Evolutionary conservation across 345 rosid species (phyloP).

Genomic region (Lepidium africanum): DNA sequence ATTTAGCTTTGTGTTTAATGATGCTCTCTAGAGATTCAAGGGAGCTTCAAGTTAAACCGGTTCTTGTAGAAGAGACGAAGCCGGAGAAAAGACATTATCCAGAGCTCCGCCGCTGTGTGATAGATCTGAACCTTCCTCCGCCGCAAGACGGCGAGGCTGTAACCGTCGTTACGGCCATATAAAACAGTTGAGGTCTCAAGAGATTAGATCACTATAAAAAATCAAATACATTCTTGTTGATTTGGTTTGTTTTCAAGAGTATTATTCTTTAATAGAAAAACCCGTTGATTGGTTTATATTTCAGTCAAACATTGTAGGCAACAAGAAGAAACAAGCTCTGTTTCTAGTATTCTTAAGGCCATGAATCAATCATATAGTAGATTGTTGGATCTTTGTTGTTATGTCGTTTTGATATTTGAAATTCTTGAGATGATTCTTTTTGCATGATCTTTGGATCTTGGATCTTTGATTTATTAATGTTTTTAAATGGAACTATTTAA

Average conservation of each 20-base stretch:
- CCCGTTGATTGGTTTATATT: not conserved
- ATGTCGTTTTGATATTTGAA: slow-evolving; percentile 6
- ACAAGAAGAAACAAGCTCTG: not conserved
- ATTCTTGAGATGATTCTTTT: slow-evolving; percentile 23
- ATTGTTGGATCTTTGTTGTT: slow-evolving; percentile 18
- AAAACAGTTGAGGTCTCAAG: not conserved
- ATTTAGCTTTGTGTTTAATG: slow-evolving; percentile 86
- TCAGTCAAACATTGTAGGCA: slow-evolving; percentile 13
- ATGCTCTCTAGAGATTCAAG: slow-evolving; percentile 91
- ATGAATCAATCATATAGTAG: not conserved
- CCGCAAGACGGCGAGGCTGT: slow-evolving; percentile 53
- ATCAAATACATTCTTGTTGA: not conserved
- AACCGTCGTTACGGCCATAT: slow-evolving; percentile 14
- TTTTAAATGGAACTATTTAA: slow-evolving; percentile 12
- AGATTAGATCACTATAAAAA: not conserved
- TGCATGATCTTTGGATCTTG: slow-evolving; percentile 29
- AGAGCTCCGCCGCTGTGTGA: slow-evolving; percentile 30
- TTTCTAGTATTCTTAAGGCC: not conserved
- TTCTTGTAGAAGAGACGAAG: slow-evolving; percentile 28
- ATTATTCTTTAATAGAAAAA: slow-evolving; percentile 8
- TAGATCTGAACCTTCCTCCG: slow-evolving; percentile 98
- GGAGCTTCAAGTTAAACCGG: slow-evolving; percentile 18
- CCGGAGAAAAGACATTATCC: slow-evolving; percentile 7
- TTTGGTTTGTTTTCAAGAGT: slow-evolving; percentile 18
- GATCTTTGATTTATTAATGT: slow-evolving; percentile 9